Base-by-base conservation (phyloP, 2,329 filamentous ascomycete species). In the Colletotrichum graminicola region DNA sequence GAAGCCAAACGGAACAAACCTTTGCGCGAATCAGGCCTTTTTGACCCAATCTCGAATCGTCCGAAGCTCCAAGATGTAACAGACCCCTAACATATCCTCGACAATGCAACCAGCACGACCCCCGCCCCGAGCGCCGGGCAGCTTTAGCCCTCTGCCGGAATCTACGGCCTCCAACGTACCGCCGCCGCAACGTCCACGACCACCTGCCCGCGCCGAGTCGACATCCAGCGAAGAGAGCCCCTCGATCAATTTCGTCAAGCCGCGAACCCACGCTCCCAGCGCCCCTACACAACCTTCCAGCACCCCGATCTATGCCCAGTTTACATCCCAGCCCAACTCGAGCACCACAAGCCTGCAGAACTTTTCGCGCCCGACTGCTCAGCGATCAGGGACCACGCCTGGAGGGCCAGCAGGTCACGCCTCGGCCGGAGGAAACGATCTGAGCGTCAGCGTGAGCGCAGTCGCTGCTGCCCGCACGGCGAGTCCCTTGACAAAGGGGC, bases 321-420 rank as follows among this genome's bases (percentile, higher is more conserved):
- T 88, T 74, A 81, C 84, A 7, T 80, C 82, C 18, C 84, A 84
- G 72, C 76, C 81, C 73, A 88, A 84, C 78, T 80, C 82, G 66
- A 88, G 85, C 80, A 82, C 79, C 71, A 78, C 79, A 69, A 86
- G 81, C 73, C 84, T 84, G 29, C 87, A 88, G 71, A 90, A 88
- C 82, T 91, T 89, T 81, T 90, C 88, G 32, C 85, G 89, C 21
- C 88, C 89, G 51, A 84, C 81, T 7, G 80, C 78, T 8, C 73
- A 77, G 18, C 77, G 80, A 32, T 68, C 71, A 29, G 63, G 59
- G 36, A 72, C 59, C 54, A 71, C 64, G 14, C 51, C 67, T 23
- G 67, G 67, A 67, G 67, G 67, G 16, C 61, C 61, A 59, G 34
- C 23, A 23, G 61, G 32, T 34, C n/a, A 54, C 39, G 10, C 18